Percentiles rank a stretch among this genome's conserved stretches.
phyloP scores from a whole-genome alignment of 495 filamentous ascomycete species.

The Barbatosphaeria neglecta region DNA sequence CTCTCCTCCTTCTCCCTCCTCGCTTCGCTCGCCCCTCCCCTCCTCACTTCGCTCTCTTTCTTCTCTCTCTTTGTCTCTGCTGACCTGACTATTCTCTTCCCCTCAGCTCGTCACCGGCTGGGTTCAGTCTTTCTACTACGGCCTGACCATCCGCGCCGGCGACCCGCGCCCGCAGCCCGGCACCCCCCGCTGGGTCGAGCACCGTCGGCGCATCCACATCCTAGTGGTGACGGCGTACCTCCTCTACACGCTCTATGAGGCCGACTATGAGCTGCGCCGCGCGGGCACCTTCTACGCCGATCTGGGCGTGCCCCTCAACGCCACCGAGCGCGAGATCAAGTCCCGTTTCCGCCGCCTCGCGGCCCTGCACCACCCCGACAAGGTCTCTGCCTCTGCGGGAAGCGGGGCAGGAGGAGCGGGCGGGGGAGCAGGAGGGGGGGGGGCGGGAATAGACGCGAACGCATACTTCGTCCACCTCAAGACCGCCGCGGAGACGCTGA shows the following conservation, averaged over 20 bases:
- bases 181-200: conserved; percentile 51
- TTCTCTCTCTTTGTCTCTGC: neutral
- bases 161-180: conserved; percentile 69
- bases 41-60: neutral
- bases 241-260: conserved; percentile 87
- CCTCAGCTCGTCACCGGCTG: conserved; percentile 73
- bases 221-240: conserved; percentile 73
- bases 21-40: too few species aligned
- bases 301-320: conserved; percentile 54
- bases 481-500: conserved; percentile 70
- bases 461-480: conserved; percentile 72
- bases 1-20: too few species aligned
- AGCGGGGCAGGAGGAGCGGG: too few species aligned
- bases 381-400: conserved; percentile 34
- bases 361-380: conserved; percentile 82
- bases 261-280: conserved; percentile 64
- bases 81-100: conserved; percentile 6
- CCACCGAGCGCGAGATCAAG: conserved; percentile 65
- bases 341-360: conserved; percentile 79
- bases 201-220: conserved; percentile 74
- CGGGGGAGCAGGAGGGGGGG: too few species aligned
- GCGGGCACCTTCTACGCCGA: conserved; percentile 66
- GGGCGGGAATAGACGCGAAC: too few species aligned
- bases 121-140: conserved; percentile 73
- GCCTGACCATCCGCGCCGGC: conserved; percentile 82